Evolutionary conservation across 768 basidiomycete genomes (phyloP).

Genomic region (Termitomyces sp.): DNA sequence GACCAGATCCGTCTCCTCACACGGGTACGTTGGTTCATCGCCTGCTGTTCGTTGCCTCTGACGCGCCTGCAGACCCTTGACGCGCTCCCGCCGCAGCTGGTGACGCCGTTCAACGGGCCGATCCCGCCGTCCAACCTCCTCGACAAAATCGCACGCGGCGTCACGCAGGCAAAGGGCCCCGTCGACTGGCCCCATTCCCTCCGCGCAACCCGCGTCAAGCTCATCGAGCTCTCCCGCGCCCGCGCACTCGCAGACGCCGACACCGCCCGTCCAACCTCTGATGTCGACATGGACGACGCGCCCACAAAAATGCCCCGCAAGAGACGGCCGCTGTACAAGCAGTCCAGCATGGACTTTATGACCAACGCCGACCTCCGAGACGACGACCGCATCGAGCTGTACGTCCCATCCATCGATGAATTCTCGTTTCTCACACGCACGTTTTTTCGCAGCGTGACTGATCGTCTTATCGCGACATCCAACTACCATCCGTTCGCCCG

Average conservation of each 20-base stretch:
- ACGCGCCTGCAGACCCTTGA: slow-evolving; percentile 73
- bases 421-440: slow-evolving; percentile 6
- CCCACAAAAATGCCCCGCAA: slow-evolving; percentile 22
- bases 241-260: slow-evolving; percentile 62
- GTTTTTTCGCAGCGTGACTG: slow-evolving; percentile 45
- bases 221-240: slow-evolving; percentile 70
- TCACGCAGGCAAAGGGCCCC: slow-evolving; percentile 69
- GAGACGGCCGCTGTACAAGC: slow-evolving; percentile 63
- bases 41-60: too few species aligned
- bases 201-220: slow-evolving; percentile 76
- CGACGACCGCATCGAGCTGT: slow-evolving; percentile 60
- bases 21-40: slow-evolving; percentile 35
- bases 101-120: slow-evolving; percentile 82
- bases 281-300: slow-evolving; percentile 35
- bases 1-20: slow-evolving; percentile 66
- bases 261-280: slow-evolving; percentile 32
- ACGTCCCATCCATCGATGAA: slow-evolving; percentile 20
- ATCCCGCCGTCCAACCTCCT: slow-evolving; percentile 83
- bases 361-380: slow-evolving; percentile 45
- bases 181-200: slow-evolving; percentile 80
- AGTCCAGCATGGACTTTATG: slow-evolving; percentile 88
- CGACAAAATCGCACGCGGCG: slow-evolving; percentile 80
- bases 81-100: slow-evolving; percentile 75
- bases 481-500: slow-evolving; percentile 54
- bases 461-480: slow-evolving; percentile 44